These are phyloP conservation scores for Phytophthora kernoviae DNA, from an alignment of 352 stramenopile genomes.

Conservation along the genomic window DNA sequence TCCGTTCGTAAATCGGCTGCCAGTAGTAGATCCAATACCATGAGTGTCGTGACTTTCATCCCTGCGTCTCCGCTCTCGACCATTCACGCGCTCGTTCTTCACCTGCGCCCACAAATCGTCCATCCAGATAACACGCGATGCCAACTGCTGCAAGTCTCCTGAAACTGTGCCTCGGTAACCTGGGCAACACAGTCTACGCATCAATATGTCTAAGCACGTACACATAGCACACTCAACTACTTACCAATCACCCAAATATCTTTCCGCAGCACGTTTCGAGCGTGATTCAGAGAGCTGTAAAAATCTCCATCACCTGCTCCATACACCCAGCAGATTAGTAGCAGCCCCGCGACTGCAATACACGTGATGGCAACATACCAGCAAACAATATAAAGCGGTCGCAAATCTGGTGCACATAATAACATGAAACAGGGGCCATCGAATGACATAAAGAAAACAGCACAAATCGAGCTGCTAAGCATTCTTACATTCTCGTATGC, in stretches of 20 bases:
- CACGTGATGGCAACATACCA: constrained; percentile 38
- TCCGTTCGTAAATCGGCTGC: constrained; percentile 9
- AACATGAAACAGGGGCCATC: constrained; percentile 13
- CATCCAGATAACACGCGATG: constrained; percentile 75
- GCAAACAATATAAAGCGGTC: constrained; percentile 85
- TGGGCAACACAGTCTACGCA: constrained; percentile 16
- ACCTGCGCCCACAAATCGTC: constrained; percentile 69
- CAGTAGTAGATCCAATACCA: constrained; percentile 18
- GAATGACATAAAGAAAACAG: constrained; percentile 8
- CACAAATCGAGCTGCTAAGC: neutral
- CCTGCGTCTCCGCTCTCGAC: constrained; percentile 15
- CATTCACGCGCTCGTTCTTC: constrained; percentile 17
- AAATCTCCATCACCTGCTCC: constrained; percentile 82
- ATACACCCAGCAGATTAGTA: neutral
- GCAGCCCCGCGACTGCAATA: neutral
- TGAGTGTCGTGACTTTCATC: constrained; percentile 3
- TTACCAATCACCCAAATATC: constrained; percentile 87
- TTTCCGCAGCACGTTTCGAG: constrained; percentile 83
- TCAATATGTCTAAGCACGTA: too few species aligned
- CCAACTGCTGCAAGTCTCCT: constrained; percentile 78
- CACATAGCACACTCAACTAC: constrained; percentile 5
- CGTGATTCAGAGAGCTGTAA: constrained; percentile 83
- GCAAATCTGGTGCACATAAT: constrained; percentile 53
- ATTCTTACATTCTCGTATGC: constrained; percentile 79
- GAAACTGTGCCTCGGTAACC: constrained; percentile 77